A percentile compares a stretch with the other conserved stretches of the same genome.
Evolutionary conservation across 2,329 filamentous ascomycete genomes (phyloP).

Genomic region (Magnaporthiopsis rhizophila): DNA sequence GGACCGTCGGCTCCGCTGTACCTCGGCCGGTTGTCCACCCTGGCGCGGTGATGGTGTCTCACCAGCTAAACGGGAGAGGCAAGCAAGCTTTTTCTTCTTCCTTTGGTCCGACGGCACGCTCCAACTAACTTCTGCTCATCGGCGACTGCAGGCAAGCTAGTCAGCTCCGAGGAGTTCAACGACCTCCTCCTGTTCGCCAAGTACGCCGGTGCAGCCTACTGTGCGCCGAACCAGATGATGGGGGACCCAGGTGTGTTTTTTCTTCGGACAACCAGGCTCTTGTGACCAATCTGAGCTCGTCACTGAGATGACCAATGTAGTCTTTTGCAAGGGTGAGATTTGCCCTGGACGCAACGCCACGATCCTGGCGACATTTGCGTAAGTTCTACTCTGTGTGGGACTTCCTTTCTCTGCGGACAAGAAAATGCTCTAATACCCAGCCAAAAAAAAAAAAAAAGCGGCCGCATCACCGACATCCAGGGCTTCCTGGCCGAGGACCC

Average conservation of each 20-base stretch:
- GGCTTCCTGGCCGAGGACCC: slow-evolving; percentile 45
- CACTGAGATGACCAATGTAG: not conserved
- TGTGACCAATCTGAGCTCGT: slow-evolving; percentile 33
- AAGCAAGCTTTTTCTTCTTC: no score
- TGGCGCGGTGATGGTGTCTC: no score
- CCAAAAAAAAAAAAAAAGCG: slow-evolving; percentile 22
- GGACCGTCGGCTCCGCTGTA: no score
- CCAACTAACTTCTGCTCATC: no score
- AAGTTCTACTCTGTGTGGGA: no score
- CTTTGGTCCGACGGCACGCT: no score
- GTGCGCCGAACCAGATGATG: slow-evolving; percentile 30
- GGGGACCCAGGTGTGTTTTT: not conserved
- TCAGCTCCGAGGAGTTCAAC: slow-evolving; percentile 25
- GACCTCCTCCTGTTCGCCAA: slow-evolving; percentile 41
- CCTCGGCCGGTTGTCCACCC: no score
- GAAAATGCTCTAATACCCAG: not conserved
- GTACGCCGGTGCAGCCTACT: slow-evolving; percentile 45
- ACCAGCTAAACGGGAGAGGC: no score
- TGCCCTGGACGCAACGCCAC: not conserved
- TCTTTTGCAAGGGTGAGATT: not conserved
- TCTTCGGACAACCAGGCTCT: slow-evolving; percentile 17
- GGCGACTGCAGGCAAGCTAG: not conserved
- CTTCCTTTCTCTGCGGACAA: no score
- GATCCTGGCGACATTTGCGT: not conserved
- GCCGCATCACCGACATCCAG: slow-evolving; percentile 31